phyloP scores from a whole-genome alignment of 257 asterid species.

The Primulina eburnea region DNA sequence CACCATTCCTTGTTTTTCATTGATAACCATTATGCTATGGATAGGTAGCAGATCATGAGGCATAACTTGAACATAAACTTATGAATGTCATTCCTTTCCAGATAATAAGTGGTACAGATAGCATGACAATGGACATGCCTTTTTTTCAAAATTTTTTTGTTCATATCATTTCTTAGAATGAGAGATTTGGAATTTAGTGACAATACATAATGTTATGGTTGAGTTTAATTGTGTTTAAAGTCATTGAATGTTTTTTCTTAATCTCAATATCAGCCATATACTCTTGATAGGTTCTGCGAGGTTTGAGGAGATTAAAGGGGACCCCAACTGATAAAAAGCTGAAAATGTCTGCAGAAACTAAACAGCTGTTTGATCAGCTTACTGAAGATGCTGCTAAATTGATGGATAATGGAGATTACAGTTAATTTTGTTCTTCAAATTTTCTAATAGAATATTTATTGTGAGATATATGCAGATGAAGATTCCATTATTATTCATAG shows the following conservation, averaged over 20 bases:
- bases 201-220: slow-evolving; percentile 3
- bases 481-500: slow-evolving; percentile 10
- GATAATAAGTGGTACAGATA: not conserved
- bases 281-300: slow-evolving; percentile 69
- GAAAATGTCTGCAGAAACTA: slow-evolving; percentile 80
- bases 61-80: slow-evolving; percentile 1
- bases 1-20: slow-evolving; percentile 6
- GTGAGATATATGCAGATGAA: not conserved
- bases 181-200: slow-evolving; percentile 8
- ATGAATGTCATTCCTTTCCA: slow-evolving; percentile 5
- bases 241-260: slow-evolving; percentile 1
- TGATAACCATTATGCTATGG: slow-evolving; percentile 1
- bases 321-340: slow-evolving; percentile 70
- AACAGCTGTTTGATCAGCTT: slow-evolving; percentile 78
- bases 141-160: too few relatives aligned
- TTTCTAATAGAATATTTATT: slow-evolving; percentile 15
- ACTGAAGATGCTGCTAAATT: slow-evolving; percentile 94
- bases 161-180: not conserved
- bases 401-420: slow-evolving; percentile 90
- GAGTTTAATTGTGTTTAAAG: slow-evolving; percentile 6
- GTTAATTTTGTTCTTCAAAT: slow-evolving; percentile 43
- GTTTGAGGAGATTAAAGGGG: slow-evolving; percentile 92
- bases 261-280: slow-evolving; percentile 17
- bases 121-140: not conserved
- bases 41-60: not conserved